Conservation (phyloP, 2,329 filamentous ascomycete species). For the Acarospora socialis region DNA sequence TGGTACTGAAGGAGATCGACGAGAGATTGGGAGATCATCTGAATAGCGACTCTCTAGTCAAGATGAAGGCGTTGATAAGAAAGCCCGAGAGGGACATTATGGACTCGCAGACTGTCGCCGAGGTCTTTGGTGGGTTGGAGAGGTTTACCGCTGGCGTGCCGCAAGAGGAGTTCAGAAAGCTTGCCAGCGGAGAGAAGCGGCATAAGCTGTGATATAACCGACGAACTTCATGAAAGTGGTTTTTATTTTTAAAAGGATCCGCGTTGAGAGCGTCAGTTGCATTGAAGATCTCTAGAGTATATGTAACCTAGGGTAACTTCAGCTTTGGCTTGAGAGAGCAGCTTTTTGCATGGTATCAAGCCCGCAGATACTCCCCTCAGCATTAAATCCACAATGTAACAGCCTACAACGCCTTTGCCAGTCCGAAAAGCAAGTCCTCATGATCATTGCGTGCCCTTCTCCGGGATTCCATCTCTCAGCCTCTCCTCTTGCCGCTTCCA, state of each 20-base stretch:
- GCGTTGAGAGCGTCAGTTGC: no score
- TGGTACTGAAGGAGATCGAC: conserved; percentile 67
- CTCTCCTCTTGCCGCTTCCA: conserved; percentile 71
- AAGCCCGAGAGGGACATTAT: conserved; percentile 56
- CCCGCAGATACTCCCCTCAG: no score
- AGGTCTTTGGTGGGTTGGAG: conserved; percentile 76
- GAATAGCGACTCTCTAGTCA: conserved; percentile 60
- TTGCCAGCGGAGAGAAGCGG: conserved; percentile 78
- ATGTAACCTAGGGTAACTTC: no score
- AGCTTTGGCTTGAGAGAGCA: no score
- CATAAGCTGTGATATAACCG: conserved; percentile 59
- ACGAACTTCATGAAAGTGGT: no score
- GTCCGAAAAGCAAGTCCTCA: no score
- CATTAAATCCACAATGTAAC: no score
- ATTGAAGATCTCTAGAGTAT: no score
- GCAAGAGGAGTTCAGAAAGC: conserved; percentile 74
- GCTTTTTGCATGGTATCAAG: no score
- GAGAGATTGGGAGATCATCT: conserved; percentile 68
- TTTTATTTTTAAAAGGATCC: no score
- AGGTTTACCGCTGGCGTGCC: conserved; percentile 68
- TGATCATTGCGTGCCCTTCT: no score
- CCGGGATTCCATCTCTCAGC: conserved; percentile 15
- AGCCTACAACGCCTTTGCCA: no score
- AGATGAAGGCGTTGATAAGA: conserved; percentile 73
- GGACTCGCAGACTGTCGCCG: conserved; percentile 63